Evolutionary conservation across 495 filamentous ascomycete species (phyloP).

Genomic region (Annulohypoxylon bovei): DNA sequence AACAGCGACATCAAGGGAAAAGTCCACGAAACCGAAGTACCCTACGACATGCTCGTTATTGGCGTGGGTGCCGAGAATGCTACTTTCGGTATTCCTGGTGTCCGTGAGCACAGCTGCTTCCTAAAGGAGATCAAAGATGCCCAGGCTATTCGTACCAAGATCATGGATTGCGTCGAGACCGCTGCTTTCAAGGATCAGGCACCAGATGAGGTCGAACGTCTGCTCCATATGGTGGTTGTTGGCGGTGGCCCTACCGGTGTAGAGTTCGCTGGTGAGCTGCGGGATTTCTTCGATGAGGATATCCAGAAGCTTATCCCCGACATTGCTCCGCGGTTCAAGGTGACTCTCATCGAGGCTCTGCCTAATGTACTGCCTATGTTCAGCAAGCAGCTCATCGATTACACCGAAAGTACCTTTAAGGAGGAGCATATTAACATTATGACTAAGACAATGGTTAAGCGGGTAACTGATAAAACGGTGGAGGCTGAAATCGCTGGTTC

Average conservation of each 20-base stretch:
- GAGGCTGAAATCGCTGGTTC: conserved; percentile 87
- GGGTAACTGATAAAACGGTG: conserved; percentile 93
- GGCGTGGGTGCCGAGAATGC: conserved; percentile 98
- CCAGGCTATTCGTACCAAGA: conserved; percentile 93
- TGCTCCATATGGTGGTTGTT: conserved; percentile 99
- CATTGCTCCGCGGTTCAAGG: conserved; percentile 91
- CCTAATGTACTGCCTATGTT: conserved; percentile 98
- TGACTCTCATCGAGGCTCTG: conserved; percentile 97
- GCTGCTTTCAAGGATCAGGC: conserved; percentile 97
- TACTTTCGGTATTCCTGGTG: conserved; percentile 96
- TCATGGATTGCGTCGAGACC: conserved; percentile 99
- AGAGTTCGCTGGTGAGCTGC: conserved; percentile 96
- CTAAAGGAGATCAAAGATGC: conserved; percentile 97
- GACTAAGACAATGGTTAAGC: conserved; percentile 99
- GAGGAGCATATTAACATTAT: conserved; percentile 96
- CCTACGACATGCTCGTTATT: conserved; percentile 98
- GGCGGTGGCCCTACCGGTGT: conserved; percentile 98
- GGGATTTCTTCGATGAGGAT: conserved; percentile 98
- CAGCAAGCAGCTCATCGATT: conserved; percentile 98
- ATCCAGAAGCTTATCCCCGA: conserved; percentile 98
- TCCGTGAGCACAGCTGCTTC: conserved; percentile 95
- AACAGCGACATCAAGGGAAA: conserved; percentile 93
- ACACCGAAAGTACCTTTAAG: conserved; percentile 98
- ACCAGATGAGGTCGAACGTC: conserved; percentile 87
- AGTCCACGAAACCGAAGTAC: conserved; percentile 82